Evolutionary conservation across 352 stramenopile genomes (phyloP), one percentile per base, ranked within the genome.

Genomic region (Phytophthora syringae): DNA sequence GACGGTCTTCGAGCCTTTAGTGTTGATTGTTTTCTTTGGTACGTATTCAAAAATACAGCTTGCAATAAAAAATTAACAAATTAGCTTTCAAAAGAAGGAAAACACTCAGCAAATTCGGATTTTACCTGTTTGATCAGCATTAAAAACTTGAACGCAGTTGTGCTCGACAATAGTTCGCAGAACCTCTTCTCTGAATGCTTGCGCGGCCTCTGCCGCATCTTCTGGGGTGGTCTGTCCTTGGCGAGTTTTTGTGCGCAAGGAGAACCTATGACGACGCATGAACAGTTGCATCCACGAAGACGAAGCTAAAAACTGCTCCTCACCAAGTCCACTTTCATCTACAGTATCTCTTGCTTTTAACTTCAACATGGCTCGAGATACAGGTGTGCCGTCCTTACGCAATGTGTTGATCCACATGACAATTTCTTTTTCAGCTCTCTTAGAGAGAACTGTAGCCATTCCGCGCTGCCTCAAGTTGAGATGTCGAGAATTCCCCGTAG

Each of bases 31-130:
- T 40, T 21, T 18, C n/a, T 55, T 64, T 5, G 52, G 47, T 7
- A 70, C 10, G 27, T 70, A 70, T 21, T 64, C 36, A 66, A 70
- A 42, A 53, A 64, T 10, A 63, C 61, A 22, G 36, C 60, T 69
- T 20, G 3, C 16, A 28, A 40, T 27, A 11, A 53, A 34, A 18
- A 27, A 34, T 27, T 20, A 34, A 40, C n/a, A 51, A 28, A 16
- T 52, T 13, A 39, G 32, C 12, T 15, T 22, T 34, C 10, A 47
- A 34, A 7, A 52, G 27, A 22, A 43, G 15, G 18, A 32, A 21
- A 42, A 42, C 7, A n/a, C n/a, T n/a, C 32, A 12, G 5, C 32
- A 11, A 16, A 16, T 11, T 12, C 9, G 40, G 16, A 52, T 27
- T 18, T 27, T 54, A 43, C 48, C 48, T n/a, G 48, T 54, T 32